Percentiles rank a stretch among this genome's conserved stretches.
Conservation (phyloP, 108 stramenopile genomes). For the Parietichytrium sp. region DNA sequence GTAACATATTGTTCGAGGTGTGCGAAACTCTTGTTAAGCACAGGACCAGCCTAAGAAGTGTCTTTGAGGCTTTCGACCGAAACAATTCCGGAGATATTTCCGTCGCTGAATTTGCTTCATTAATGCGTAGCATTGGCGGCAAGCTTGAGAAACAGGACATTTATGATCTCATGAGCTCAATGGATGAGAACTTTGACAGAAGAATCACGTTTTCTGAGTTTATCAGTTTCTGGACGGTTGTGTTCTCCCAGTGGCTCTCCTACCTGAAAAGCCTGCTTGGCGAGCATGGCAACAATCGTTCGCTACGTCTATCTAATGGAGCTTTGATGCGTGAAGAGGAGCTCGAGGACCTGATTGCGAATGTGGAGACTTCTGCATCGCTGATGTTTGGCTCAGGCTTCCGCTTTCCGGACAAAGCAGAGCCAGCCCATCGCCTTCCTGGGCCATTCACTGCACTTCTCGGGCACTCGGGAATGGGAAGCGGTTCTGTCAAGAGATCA, state of each 20-base stretch:
- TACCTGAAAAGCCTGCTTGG: too few relatives aligned
- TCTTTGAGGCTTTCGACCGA: neutral
- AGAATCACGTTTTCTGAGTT: slow-evolving; percentile 1
- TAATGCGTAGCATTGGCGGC: neutral
- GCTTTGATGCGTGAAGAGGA: too few relatives aligned
- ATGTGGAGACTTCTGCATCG: too few relatives aligned
- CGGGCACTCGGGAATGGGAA: too few relatives aligned
- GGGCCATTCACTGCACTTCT: too few relatives aligned
- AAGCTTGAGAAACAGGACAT: neutral
- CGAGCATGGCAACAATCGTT: too few relatives aligned
- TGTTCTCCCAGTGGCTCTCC: slow-evolving; percentile 27
- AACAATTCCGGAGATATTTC: neutral
- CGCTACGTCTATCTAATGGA: too few relatives aligned
- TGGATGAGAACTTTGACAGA: slow-evolving; percentile 25
- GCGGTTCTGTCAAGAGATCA: too few relatives aligned
- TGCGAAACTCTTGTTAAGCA: slow-evolving; percentile 24
- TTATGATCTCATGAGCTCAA: neutral
- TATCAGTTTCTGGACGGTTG: neutral
- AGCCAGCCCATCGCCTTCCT: too few relatives aligned
- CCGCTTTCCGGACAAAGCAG: too few relatives aligned
- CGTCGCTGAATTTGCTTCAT: slow-evolving; percentile 4
- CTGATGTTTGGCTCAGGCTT: too few relatives aligned
- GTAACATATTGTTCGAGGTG: neutral
- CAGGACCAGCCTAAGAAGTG: neutral
- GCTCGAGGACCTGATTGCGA: too few relatives aligned